Base-by-base conservation (phyloP, 1,139 yeast species). In the Trichomonascaceae sp. region DNA sequence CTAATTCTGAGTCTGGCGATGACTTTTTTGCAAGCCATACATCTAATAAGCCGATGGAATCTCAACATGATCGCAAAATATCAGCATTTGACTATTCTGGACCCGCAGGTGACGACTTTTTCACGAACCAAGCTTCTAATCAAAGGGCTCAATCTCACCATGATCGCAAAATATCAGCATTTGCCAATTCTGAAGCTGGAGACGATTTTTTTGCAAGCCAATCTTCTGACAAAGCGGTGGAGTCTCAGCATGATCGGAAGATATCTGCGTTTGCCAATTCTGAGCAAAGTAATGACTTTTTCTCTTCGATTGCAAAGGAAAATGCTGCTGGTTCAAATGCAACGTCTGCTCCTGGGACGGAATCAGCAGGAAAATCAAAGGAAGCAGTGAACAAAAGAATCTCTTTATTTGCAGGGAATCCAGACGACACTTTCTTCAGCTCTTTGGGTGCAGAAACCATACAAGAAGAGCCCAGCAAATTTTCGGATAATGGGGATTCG, bases 371-470 rank as follows among this genome's bases (percentile, higher is more conserved):
- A 47, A 20, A 62, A 61, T 50, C 55, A 49, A 43, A 48, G 60
- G 43, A 55, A 49, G 7, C 47, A 13, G 36, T 43, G 17, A 57
- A 51, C 27, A 51, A 63, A 47, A 56, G 53, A 7, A 60, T 62
- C 2, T 60, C 64, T 9, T 62, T 57, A 1, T 61, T 61, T 51
- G 58, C 55, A 1, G 47, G 46, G 10, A 18, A 15, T 6, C 45
- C 24, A 19, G 51, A 60, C 22, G 64, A 62, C 43, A 56, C 61
- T 15, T 62, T 62, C 45, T 62, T 62, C 51, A 52, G 57, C 27
- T 52, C 44, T 17, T 50, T 59, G 27, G 50, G 51, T 32, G 19
- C 49, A 4, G 41, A 54, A 41, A 48, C 47, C 15, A 27, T 53
- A 20, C 41, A 48, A 44, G 22, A 41, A 9, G 46, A 10, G 5